phyloP scores from a whole-genome alignment of 371 early-diverging fungal species.

The Mucor piriformis region DNA sequence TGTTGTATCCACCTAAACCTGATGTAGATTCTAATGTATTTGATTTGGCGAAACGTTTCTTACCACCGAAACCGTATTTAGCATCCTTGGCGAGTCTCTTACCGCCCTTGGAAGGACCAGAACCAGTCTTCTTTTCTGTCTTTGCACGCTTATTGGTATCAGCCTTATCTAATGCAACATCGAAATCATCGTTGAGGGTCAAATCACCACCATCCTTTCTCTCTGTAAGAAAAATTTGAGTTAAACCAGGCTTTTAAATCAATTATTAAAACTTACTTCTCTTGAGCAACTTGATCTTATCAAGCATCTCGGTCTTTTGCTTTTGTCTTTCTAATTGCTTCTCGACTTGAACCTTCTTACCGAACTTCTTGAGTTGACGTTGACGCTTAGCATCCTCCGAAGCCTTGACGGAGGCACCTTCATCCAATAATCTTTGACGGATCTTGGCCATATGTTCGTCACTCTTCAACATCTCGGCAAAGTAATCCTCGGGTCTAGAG shows the following conservation, averaged over 20 bases:
- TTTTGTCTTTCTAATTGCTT: constrained; percentile 81
- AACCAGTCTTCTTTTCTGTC: constrained; percentile 15
- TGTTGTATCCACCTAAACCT: constrained; percentile 58
- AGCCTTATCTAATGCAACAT: constrained; percentile 76
- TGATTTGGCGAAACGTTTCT: constrained; percentile 69
- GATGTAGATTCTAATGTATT: constrained; percentile 82
- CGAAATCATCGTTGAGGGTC: constrained; percentile 77
- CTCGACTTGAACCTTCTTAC: constrained; percentile 95
- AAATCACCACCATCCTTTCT: constrained; percentile 57
- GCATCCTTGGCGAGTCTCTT: constrained; percentile 56
- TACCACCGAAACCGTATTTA: constrained; percentile 91
- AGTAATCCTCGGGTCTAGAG: constrained; percentile 86
- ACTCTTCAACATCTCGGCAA: constrained; percentile 95
- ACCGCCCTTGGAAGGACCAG: constrained; percentile 46
- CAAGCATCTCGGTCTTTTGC: constrained; percentile 81
- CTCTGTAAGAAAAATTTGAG: constrained; percentile 56
- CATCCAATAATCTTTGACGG: constrained; percentile 82
- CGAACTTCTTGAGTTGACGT: constrained; percentile 84
- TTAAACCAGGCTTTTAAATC: too few relatives aligned
- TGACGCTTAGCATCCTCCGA: constrained; percentile 82
- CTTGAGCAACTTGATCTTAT: constrained; percentile 90
- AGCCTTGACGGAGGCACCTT: constrained; percentile 77
- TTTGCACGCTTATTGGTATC: constrained; percentile 38
- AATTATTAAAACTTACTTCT: too few relatives aligned
- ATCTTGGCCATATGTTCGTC: constrained; percentile 90